phyloP scores from a whole-genome alignment of 176 grass and related monocot species.

The Aegilops tauschii region DNA sequence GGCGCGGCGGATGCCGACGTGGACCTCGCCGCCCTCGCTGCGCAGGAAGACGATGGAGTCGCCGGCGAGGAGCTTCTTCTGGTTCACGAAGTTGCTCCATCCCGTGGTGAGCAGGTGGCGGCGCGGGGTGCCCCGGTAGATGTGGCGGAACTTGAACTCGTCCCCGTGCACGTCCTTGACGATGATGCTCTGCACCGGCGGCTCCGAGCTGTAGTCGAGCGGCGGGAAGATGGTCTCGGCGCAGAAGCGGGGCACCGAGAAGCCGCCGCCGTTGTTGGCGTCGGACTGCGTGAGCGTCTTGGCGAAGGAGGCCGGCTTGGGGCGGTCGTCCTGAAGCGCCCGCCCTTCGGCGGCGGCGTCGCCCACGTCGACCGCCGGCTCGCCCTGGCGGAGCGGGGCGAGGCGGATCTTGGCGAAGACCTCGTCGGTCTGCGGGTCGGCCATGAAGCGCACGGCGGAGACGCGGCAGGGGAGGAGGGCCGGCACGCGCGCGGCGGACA shows the following conservation, averaged over 20 bases:
- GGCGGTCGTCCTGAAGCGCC: not conserved
- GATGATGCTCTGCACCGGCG: slow-evolving; percentile 65
- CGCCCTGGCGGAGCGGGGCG: slow-evolving; percentile 39
- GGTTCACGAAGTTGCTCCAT: slow-evolving; percentile 85
- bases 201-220: slow-evolving; percentile 63
- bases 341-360: not conserved
- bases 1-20: slow-evolving; percentile 70
- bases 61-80: slow-evolving; percentile 72
- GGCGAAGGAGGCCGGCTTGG: slow-evolving; percentile 59
- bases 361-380: slow-evolving; percentile 35
- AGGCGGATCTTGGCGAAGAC: slow-evolving; percentile 73
- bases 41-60: slow-evolving; percentile 89
- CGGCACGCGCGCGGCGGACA: slow-evolving; percentile 34
- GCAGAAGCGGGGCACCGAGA: slow-evolving; percentile 89
- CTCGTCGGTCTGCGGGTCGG: slow-evolving; percentile 67
- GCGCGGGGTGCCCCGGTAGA: slow-evolving; percentile 92
- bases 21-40: slow-evolving; percentile 55
- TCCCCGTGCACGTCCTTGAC: slow-evolving; percentile 76
- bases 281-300: slow-evolving; percentile 96
- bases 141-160: slow-evolving; percentile 88
- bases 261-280: slow-evolving; percentile 86
- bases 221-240: slow-evolving; percentile 83
- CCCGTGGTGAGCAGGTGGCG: slow-evolving; percentile 89
- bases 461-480: slow-evolving; percentile 60
- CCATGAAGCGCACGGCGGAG: slow-evolving; percentile 61